These are phyloP conservation scores for Blastocystis hominis DNA, from an alignment of 352 stramenopile species.

Conservation along the genomic window DNA sequence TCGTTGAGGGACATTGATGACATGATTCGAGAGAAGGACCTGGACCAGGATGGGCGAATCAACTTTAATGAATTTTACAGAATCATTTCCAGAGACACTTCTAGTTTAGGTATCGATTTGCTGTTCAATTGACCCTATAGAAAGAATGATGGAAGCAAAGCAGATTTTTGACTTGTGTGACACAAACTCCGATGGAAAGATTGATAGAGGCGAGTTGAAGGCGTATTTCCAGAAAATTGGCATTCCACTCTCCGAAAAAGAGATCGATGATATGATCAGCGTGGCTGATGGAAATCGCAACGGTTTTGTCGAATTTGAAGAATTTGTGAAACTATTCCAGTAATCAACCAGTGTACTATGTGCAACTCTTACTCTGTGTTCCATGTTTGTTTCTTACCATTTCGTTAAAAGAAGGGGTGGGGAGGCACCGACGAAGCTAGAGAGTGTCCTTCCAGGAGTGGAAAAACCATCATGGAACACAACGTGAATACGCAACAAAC, in stretches of 20 bases:
- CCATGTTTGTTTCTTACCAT: too few relatives aligned
- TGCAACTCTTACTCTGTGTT: too few relatives aligned
- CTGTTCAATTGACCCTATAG: background rate
- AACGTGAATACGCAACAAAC: too few relatives aligned
- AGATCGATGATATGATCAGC: background rate
- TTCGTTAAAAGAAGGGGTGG: background rate
- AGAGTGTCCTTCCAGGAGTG: too few relatives aligned
- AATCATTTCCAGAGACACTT: background rate
- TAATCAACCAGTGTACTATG: too few relatives aligned
- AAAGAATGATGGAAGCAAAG: conserved; percentile 11
- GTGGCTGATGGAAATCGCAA: background rate
- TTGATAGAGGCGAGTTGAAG: background rate
- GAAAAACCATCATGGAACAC: too few relatives aligned
- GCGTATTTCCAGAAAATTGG: conserved; percentile 13
- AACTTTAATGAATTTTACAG: conserved; percentile 2
- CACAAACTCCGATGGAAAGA: background rate
- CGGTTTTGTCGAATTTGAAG: conserved; percentile 5
- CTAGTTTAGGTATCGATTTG: background rate
- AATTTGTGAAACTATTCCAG: conserved; percentile 17
- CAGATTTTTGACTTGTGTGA: conserved; percentile 1
- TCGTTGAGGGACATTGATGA: background rate
- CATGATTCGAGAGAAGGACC: conserved; percentile 38
- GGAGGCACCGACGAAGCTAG: too few relatives aligned
- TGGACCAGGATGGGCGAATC: background rate
- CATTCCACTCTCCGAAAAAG: background rate